Conservation (phyloP, 768 basidiomycete species). For the Leccinellum albellum region DNA sequence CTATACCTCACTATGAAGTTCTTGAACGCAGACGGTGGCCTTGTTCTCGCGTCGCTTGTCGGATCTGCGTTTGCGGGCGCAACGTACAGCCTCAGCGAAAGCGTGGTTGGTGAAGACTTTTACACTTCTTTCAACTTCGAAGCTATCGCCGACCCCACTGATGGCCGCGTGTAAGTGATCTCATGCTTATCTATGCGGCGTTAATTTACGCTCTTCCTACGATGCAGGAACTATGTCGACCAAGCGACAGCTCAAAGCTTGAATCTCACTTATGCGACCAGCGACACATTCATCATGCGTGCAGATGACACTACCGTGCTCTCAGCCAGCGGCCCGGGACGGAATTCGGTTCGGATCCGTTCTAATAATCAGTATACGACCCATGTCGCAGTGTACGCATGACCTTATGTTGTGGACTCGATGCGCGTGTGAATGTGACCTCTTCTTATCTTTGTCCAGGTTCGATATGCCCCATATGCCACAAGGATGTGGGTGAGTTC, state of each 20-base stretch:
- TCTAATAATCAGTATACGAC: slow-evolving; percentile 29
- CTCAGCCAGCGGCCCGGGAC: slow-evolving; percentile 26
- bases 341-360: slow-evolving; percentile 36
- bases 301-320: slow-evolving; percentile 35
- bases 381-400: slow-evolving; percentile 33
- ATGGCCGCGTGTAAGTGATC: slow-evolving; percentile 33
- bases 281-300: slow-evolving; percentile 33
- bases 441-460: slow-evolving; percentile 8
- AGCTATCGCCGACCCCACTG: slow-evolving; percentile 34
- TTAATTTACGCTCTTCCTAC: neutral
- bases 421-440: neutral
- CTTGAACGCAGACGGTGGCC: neutral
- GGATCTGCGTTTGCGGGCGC: slow-evolving; percentile 17
- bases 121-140: slow-evolving; percentile 31
- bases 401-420: neutral
- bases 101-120: slow-evolving; percentile 30
- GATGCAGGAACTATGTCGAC: slow-evolving; percentile 33
- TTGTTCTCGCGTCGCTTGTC: slow-evolving; percentile 14
- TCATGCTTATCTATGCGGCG: neutral
- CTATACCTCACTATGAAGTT: slow-evolving; percentile 15
- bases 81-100: slow-evolving; percentile 26
- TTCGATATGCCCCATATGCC: slow-evolving; percentile 38
- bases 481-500: slow-evolving; percentile 31
- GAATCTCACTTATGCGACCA: slow-evolving; percentile 27
- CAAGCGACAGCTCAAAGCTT: slow-evolving; percentile 24